Base-by-base conservation (phyloP, 495 filamentous ascomycete genomes). In the Tirmania nivea region DNA sequence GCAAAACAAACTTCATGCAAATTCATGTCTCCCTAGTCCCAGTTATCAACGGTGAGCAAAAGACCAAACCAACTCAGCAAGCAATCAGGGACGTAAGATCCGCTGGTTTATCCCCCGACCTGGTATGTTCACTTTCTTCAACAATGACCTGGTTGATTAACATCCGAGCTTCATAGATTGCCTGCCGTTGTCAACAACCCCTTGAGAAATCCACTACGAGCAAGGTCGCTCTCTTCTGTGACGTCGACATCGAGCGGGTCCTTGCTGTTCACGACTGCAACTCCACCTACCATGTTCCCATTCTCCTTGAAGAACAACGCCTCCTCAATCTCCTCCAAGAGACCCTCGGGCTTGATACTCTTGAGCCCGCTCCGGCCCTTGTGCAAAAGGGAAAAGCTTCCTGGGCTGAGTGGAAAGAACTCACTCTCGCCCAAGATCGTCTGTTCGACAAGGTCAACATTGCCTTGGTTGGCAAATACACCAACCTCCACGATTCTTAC, bases 61-160 rank as follows among this genome's bases (percentile, higher is more conserved):
- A 96, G 78, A 95, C 86, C 12, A 97, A 97, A 68, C 90, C 90
- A 0, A 96, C 90, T 0, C 90, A 96, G 65, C 74, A 81, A 57
- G 85, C 90, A 36, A 86, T 94, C 65, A 80, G 78, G 58, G 77
- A 83, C 56, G 80, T 83, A 39, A 75, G 88, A 49, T 65, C 63
- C 56, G 79, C 81, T 57, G 89, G 90, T 60, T 65, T 97, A 54
- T 78, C 78, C 54, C 90, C 90, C 10, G 90, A 97, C 66, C 66
- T 94, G 59, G 75, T 81, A 64, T 55, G 73, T 65, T 55, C 45
- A 14, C 39, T 37, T 31, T 4, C 35, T 47, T 11, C 14, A 19
- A 50, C 1, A 50, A 10, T 17, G 48, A 1, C 21, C 12, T 34
- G 10, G 36, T 50, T 42, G 17, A 17, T 50, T 6, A 35, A 20